phyloP scores from a whole-genome alignment of 1,284 basidiomycete species.

The Cystobasidium sp. region DNA sequence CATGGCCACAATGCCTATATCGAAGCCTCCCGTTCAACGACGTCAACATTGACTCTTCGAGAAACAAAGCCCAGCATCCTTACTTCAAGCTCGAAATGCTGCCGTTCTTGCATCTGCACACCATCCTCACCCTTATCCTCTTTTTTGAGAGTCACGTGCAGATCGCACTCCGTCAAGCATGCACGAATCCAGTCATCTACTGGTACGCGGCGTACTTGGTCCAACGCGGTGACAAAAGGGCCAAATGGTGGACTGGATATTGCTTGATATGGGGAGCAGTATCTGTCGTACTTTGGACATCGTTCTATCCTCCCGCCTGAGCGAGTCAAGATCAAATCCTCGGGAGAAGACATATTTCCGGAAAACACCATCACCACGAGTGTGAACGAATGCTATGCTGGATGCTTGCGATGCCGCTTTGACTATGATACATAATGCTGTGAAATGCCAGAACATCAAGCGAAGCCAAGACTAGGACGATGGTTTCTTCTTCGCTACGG shows the following conservation, averaged over 20 bases:
- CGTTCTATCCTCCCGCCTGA: conserved; percentile 87
- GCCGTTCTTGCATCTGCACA: conserved; percentile 55
- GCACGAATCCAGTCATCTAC: conserved; percentile 78
- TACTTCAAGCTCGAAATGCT: conserved; percentile 61
- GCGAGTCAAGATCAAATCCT: too few species aligned
- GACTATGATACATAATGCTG: too few species aligned
- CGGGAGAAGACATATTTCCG: too few species aligned
- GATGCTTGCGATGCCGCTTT: too few species aligned
- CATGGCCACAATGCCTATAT: not conserved
- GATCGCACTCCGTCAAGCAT: conserved; percentile 79
- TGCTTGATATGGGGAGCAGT: conserved; percentile 73
- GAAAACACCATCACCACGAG: too few species aligned
- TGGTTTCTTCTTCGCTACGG: not conserved
- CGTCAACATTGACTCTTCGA: not conserved
- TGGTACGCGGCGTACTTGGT: conserved; percentile 76
- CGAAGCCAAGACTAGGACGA: not conserved
- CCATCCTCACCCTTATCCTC: conserved; percentile 65
- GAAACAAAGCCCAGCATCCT: not conserved
- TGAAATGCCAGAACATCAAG: too few species aligned
- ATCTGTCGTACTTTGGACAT: conserved; percentile 78
- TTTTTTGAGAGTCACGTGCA: conserved; percentile 85
- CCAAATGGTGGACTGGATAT: conserved; percentile 68
- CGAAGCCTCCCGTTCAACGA: conserved; percentile 39
- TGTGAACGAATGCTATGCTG: too few species aligned
- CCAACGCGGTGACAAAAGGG: conserved; percentile 47